These are phyloP conservation scores for Ustilago trichophora DNA, from an alignment of 1,284 basidiomycete species.

Conservation along the genomic window DNA sequence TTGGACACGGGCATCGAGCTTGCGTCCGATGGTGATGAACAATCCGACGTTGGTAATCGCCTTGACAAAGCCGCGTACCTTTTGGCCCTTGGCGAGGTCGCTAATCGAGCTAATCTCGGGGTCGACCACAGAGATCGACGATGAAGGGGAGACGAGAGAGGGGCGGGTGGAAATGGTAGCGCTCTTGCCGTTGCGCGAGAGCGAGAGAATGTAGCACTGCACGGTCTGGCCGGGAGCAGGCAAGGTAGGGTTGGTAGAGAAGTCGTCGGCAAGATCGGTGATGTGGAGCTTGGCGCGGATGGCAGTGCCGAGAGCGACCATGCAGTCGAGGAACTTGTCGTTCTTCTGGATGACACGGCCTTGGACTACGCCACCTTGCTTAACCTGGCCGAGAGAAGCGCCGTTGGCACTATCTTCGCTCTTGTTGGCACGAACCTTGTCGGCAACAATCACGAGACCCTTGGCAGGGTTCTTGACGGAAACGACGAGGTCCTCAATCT, in stretches of 20 bases:
- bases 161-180: conserved; percentile 36
- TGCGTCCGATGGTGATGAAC: conserved; percentile 86
- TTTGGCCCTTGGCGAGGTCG: conserved; percentile 75
- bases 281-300: conserved; percentile 49
- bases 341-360: conserved; percentile 42
- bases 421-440: conserved; percentile 37
- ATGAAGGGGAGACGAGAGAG: conserved; percentile 25
- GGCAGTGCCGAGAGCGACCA: conserved; percentile 36
- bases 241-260: conserved; percentile 70
- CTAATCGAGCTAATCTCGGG: conserved; percentile 66
- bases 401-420: conserved; percentile 4
- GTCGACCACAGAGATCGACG: conserved; percentile 66
- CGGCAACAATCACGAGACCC: conserved; percentile 76
- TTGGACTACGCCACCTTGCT: conserved; percentile 34
- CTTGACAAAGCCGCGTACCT: conserved; percentile 86
- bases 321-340: conserved; percentile 45
- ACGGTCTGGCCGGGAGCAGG: conserved; percentile 76
- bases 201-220: conserved; percentile 75
- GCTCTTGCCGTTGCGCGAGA: conserved; percentile 69
- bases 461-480: conserved; percentile 89
- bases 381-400: conserved; percentile 11
- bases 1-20: conserved; percentile 87
- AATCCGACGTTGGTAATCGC: conserved; percentile 81
- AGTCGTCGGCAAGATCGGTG: conserved; percentile 84
- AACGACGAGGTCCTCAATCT: conserved; percentile 81